A percentile compares a stretch with the other conserved stretches of the same genome.
Conservation (phyloP, 1,284 basidiomycete genomes). For the Neonothopanus nambi region DNA sequence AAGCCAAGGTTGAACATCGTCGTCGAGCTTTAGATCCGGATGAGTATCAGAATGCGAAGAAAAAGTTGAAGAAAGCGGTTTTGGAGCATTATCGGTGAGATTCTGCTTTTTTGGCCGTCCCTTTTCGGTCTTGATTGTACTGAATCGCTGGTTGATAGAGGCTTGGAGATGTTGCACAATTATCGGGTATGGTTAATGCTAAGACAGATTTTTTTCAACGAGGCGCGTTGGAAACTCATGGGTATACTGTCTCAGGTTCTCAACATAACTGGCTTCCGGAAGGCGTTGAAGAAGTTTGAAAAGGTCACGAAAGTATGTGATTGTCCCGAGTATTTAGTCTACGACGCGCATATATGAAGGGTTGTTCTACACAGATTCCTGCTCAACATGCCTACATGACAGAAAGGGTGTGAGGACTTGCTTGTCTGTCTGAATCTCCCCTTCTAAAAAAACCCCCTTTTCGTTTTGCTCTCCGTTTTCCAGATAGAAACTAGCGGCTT, state of each 20-base stretch:
- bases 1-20: slow-evolving; percentile 13
- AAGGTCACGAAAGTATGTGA: slow-evolving; percentile 74
- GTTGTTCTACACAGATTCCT: slow-evolving; percentile 41
- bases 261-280: slow-evolving; percentile 89
- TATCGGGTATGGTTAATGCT: slow-evolving; percentile 69
- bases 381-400: slow-evolving; percentile 72
- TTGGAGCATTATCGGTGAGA: slow-evolving; percentile 82
- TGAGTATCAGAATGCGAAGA: slow-evolving; percentile 81
- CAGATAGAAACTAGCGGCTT: slow-evolving; percentile 67
- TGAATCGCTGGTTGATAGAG: too few species aligned
- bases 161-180: slow-evolving; percentile 81
- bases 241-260: slow-evolving; percentile 57
- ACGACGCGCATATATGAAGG: not conserved
- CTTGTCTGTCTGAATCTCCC: not conserved
- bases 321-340: not conserved
- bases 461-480: slow-evolving; percentile 5
- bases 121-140: too few species aligned
- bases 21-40: slow-evolving; percentile 57
- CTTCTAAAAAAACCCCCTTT: too few species aligned
- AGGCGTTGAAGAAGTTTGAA: slow-evolving; percentile 93
- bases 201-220: too few species aligned
- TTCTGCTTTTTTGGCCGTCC: not conserved
- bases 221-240: not conserved
- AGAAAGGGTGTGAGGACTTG: slow-evolving; percentile 55
- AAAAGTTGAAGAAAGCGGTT: slow-evolving; percentile 80